Conservation (phyloP, 306 rosid species). For the Comarum palustre region DNA sequence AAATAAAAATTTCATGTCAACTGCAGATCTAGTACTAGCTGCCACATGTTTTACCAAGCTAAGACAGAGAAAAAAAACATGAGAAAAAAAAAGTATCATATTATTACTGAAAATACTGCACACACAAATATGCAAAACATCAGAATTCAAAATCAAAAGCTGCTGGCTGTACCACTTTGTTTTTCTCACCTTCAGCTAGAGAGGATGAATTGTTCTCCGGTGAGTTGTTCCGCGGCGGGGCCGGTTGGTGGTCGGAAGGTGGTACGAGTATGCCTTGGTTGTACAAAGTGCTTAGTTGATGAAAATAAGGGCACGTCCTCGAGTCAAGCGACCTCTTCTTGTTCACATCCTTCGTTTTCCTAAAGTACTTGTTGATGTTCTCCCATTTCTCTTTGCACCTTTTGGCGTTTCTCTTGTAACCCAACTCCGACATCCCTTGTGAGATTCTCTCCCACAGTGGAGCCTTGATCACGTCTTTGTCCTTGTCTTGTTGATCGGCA, state of each 20-base stretch:
- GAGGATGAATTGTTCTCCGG: background rate
- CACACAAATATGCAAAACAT: conserved; percentile 36
- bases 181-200: conserved; percentile 48
- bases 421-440: conserved; percentile 69
- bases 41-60: conserved; percentile 24
- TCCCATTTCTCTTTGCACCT: conserved; percentile 97
- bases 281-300: conserved; percentile 56
- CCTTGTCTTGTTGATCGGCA: conserved; percentile 21
- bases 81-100: background rate
- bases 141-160: conserved; percentile 64
- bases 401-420: conserved; percentile 78
- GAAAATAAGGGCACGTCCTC: conserved; percentile 89
- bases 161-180: conserved; percentile 31
- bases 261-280: conserved; percentile 44
- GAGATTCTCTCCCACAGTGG: conserved; percentile 96
- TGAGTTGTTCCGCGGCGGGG: background rate
- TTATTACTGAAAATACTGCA: conserved; percentile 13
- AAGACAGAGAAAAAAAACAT: background rate
- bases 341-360: conserved; percentile 65
- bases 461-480: conserved; percentile 30
- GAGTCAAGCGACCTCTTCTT: conserved; percentile 79
- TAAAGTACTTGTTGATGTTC: conserved; percentile 84
- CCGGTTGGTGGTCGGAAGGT: conserved; percentile 31
- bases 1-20: conserved; percentile 14
- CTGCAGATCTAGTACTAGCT: conserved; percentile 10